Evolutionary conservation across 2,329 filamentous ascomycete species (phyloP).

Genomic region (Neocucurbitaria cava): DNA sequence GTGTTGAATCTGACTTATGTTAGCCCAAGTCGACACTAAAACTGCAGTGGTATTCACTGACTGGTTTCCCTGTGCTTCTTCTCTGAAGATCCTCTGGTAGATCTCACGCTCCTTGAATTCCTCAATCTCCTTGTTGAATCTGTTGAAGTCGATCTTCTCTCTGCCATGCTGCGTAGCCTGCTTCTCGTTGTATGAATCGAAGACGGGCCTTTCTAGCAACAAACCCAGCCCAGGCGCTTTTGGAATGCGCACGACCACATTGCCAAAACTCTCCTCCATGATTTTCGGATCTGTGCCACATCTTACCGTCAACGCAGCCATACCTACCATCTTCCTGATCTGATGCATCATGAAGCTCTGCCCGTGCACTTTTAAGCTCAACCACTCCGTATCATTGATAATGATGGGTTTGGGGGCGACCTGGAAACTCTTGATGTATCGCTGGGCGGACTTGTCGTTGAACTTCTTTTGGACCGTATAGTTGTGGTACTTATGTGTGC

Average conservation of each 20-base stretch:
- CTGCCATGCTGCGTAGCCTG: slow-evolving; percentile 69
- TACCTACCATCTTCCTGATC: slow-evolving; percentile 98
- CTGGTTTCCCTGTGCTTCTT: slow-evolving; percentile 87
- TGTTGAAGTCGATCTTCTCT: slow-evolving; percentile 77
- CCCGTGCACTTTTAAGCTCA: slow-evolving; percentile 93
- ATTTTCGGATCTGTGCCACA: slow-evolving; percentile 77
- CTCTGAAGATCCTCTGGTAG: slow-evolving; percentile 87
- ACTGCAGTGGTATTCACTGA: slow-evolving; percentile 58
- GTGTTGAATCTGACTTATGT: slow-evolving; percentile 49
- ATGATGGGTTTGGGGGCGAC: slow-evolving; percentile 71
- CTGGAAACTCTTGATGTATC: slow-evolving; percentile 90
- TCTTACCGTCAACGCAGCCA: slow-evolving; percentile 83
- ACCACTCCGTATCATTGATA: slow-evolving; percentile 92
- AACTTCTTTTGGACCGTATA: slow-evolving; percentile 91
- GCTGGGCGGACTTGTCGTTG: slow-evolving; percentile 82
- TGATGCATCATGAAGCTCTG: slow-evolving; percentile 99
- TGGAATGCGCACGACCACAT: slow-evolving; percentile 79
- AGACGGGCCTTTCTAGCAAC: slow-evolving; percentile 88
- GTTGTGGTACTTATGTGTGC: slow-evolving; percentile 94
- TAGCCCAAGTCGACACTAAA: slow-evolving; percentile 6
- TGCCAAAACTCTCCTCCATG: slow-evolving; percentile 77
- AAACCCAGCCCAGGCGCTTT: slow-evolving; percentile 91
- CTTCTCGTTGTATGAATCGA: slow-evolving; percentile 84
- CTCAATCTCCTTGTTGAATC: slow-evolving; percentile 78
- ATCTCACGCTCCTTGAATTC: slow-evolving; percentile 93